Percentiles rank a stretch among this genome's conserved stretches.
These are phyloP conservation scores for Corymbia calophylla DNA, from an alignment of 441 rosid species.

Conservation along the genomic window DNA sequence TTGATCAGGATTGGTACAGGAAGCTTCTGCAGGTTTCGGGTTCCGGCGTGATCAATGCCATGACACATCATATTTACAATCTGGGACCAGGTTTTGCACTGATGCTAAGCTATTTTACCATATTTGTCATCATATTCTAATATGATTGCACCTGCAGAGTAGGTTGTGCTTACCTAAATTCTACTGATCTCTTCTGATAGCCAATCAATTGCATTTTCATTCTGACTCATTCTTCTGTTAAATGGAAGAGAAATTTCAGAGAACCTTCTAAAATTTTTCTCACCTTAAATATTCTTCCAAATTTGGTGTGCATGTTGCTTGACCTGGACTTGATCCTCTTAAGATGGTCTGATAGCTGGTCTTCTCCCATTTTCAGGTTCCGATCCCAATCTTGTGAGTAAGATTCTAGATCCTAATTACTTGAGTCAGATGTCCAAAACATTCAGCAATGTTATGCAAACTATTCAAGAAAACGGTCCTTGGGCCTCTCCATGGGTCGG, in stretches of 20 bases:
- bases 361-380: slow-evolving; percentile 39
- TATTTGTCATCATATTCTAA: not conserved
- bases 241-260: not conserved
- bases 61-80: slow-evolving; percentile 96
- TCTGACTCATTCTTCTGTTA: not conserved
- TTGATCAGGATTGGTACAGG: slow-evolving; percentile 57
- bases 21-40: slow-evolving; percentile 79
- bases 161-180: not conserved
- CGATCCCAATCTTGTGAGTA: slow-evolving; percentile 62
- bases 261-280: not conserved
- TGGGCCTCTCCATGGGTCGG: slow-evolving; percentile 99
- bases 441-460: slow-evolving; percentile 43
- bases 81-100: slow-evolving; percentile 69
- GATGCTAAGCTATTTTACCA: not conserved
- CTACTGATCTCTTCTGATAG: not conserved
- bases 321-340: not conserved
- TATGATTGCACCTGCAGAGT: not conserved
- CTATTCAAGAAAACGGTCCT: slow-evolving; percentile 56
- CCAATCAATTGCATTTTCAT: not conserved
- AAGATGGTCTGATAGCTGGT: not conserved
- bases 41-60: slow-evolving; percentile 35
- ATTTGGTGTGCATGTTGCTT: not conserved
- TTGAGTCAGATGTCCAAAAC: slow-evolving; percentile 56
- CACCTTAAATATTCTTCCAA: not conserved
- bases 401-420: slow-evolving; percentile 74